Conservation (phyloP, 2,329 filamentous ascomycete genomes). For the Teratosphaeria viscida region DNA sequence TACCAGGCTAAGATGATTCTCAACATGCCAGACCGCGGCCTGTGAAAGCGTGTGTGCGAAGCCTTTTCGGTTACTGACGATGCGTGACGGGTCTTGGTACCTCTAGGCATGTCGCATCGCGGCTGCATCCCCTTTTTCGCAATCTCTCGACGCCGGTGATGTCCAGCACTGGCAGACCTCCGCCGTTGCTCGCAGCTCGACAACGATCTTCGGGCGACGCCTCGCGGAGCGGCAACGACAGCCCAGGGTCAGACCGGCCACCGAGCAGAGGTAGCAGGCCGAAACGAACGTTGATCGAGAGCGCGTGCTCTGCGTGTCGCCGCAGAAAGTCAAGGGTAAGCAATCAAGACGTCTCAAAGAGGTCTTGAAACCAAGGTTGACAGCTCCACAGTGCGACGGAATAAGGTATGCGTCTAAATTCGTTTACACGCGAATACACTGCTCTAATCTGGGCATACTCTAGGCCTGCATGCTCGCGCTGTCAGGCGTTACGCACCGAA, state of each 20-base stretch:
- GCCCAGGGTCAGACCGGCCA: background rate
- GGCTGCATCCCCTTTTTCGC: background rate
- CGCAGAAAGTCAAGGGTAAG: slow-evolving; percentile 14
- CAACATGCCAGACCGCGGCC: background rate
- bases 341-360: background rate
- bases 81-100: background rate
- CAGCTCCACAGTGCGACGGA: slow-evolving; percentile 8
- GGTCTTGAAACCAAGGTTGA: background rate
- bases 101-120: background rate
- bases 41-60: background rate
- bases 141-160: background rate
- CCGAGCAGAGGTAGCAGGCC: background rate
- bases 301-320: slow-evolving; percentile 14
- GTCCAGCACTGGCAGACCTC: background rate
- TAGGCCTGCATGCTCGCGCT: slow-evolving; percentile 22
- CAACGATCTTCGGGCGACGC: background rate
- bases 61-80: background rate
- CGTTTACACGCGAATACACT: background rate
- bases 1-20: background rate
- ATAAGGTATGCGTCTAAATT: slow-evolving; percentile 2
- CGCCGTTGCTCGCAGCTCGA: background rate
- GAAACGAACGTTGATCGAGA: slow-evolving; percentile 16
- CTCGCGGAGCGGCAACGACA: background rate
- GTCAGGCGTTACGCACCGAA: slow-evolving; percentile 19
- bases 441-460: background rate